These are phyloP conservation scores for Cutaneotrichosporon sp. DNA, from an alignment of 1,284 basidiomycete species.

Conservation along the genomic window DNA sequence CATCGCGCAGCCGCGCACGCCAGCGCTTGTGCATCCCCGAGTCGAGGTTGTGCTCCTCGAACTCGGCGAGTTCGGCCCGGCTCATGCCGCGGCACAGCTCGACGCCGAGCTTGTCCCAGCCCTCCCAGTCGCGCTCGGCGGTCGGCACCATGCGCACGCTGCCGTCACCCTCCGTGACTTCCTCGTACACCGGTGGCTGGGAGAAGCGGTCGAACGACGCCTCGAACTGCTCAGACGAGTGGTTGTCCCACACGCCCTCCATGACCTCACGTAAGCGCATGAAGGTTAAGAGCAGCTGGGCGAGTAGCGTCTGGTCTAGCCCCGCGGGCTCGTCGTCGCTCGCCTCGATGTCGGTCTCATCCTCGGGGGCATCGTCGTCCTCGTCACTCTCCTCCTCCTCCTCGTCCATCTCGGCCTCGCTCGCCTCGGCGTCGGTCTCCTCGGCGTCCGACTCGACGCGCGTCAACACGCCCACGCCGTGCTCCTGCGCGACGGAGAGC, in stretches of 20 bases:
- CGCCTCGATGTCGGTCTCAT: neutral
- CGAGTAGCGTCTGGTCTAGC: constrained; percentile 1
- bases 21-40: neutral
- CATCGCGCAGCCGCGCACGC: constrained; percentile 1
- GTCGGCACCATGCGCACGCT: neutral
- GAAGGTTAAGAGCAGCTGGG: neutral
- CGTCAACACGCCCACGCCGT: neutral
- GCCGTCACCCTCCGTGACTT: constrained; percentile 1
- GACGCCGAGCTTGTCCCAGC: constrained; percentile 5
- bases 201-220: neutral
- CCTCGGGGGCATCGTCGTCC: constrained; percentile 1
- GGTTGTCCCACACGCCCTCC: neutral
- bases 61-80: constrained; percentile 3
- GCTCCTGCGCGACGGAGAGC: neutral
- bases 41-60: constrained; percentile 11
- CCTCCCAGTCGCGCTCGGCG: constrained; percentile 7
- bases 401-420: neutral
- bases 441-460: neutral
- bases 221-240: neutral
- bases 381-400: neutral
- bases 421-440: neutral
- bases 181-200: neutral
- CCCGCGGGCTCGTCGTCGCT: neutral
- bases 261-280: constrained; percentile 10
- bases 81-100: constrained; percentile 6